Percentiles rank a stretch among this genome's conserved stretches.
These are phyloP conservation scores for Venturia carpophila DNA, from an alignment of 2,329 filamentous ascomycete species.

Conservation along the genomic window DNA sequence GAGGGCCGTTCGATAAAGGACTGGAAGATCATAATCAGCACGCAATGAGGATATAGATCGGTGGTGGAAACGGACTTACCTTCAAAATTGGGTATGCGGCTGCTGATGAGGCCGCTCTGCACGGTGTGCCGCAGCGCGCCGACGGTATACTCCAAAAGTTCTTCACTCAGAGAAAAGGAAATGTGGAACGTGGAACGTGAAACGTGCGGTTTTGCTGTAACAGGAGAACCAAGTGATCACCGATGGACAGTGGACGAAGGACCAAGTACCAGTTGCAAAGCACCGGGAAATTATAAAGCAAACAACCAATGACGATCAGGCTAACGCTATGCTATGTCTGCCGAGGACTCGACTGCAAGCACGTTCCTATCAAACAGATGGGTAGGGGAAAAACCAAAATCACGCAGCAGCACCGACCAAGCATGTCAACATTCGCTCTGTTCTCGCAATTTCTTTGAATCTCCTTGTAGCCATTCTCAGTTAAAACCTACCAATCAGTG, in stretches of 20 bases:
- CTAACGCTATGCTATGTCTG: neutral
- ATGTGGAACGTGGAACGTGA: no score
- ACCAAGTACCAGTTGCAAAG: neutral
- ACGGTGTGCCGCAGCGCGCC: no score
- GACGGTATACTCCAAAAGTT: no score
- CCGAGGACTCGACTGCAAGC: neutral
- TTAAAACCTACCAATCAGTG: constrained; percentile 1
- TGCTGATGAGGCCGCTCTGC: no score
- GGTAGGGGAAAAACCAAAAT: neutral
- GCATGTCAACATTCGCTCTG: neutral
- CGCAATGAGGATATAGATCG: no score
- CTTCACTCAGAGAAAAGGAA: no score
- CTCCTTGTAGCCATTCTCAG: neutral
- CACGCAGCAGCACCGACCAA: neutral
- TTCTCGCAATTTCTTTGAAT: neutral
- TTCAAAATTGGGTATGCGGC: no score
- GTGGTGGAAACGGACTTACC: no score
- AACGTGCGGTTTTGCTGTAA: neutral
- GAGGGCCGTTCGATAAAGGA: no score
- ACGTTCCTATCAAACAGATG: neutral
- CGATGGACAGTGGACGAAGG: neutral
- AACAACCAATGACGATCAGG: neutral
- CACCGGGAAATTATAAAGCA: neutral
- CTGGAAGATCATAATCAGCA: no score
- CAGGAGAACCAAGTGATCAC: neutral